Conservation (phyloP, 345 rosid species). For the Euphorbia pulcherrima region DNA sequence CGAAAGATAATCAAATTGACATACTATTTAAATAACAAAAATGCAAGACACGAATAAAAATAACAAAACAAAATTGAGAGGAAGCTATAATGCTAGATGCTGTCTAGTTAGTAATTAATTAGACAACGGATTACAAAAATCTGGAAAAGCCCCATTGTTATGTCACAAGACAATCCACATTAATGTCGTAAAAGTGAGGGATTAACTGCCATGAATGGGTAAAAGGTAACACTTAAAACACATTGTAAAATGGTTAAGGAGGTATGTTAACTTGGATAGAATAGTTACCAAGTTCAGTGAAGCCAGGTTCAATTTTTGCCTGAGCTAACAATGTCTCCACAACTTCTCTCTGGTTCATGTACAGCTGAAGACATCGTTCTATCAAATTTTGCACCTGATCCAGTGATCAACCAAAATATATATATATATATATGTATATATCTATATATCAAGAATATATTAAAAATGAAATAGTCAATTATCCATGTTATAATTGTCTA, state of each 20-base stretch:
- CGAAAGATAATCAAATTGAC: too few relatives aligned
- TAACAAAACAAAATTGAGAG: too few relatives aligned
- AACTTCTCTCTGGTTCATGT: constrained; percentile 34
- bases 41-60: too few relatives aligned
- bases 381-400: constrained; percentile 37
- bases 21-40: too few relatives aligned
- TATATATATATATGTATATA: too few relatives aligned
- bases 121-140: too few relatives aligned
- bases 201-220: background rate
- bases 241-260: background rate
- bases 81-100: too few relatives aligned
- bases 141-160: too few relatives aligned
- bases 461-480: background rate
- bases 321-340: constrained; percentile 29
- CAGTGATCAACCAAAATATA: background rate
- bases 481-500: background rate
- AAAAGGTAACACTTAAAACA: background rate
- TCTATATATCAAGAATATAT: too few relatives aligned
- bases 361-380: constrained; percentile 34
- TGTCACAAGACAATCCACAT: too few relatives aligned
- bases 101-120: too few relatives aligned
- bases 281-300: constrained; percentile 34
- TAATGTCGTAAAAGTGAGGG: too few relatives aligned
- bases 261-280: background rate
- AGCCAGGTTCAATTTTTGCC: constrained; percentile 38